Evolutionary conservation across 208 protist species (phyloP), one percentile per base, ranked within the genome.

Genomic region (Jaenimonas drosophilae): DNA sequence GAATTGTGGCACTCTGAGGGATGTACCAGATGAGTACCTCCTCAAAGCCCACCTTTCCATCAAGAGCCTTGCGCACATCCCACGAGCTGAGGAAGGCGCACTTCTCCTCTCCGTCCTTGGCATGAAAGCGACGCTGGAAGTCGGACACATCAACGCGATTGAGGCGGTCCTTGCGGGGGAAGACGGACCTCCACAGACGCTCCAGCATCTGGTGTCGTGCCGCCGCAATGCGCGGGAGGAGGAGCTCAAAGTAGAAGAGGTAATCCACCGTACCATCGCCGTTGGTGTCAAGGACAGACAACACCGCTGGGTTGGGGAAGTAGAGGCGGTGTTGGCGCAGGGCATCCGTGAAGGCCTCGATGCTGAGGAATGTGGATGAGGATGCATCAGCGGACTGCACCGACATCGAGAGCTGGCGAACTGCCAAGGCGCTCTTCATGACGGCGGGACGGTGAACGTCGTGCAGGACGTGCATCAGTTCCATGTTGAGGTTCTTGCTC

Each of bases 1-100:
- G 31, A 42, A 74, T 59, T 14, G 21, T 40, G 6, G 46, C 43
- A 38, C 76, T 88, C 49, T 70, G 58, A 7, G 84, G 76, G 0
- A 52, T 60, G 57, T 87, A 86, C 84, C 84, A 92, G 53, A 86
- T 73, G 19, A 80, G 3, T 7, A 88, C 20, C 52, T 88, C 78
- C 29, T 69, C 63, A 0, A 85, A 43, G 2, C 42, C 43, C 6
- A 84, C 55, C 38, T 70, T 64, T 0, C 76, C 69, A 0, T 61
- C 43, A 11, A 70, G 27, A 9, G 74, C 84, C 7, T 21, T 44
- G 2, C 78, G 69, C 24, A 88, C 76, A 57, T 94, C 82, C 79
- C 81, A 94, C 26, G 81, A 63, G 28, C 45, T 66, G 12, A 89
- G 62, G 47, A 94, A 94, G 16, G 28, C 65, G 48, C 78, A 66